Evolutionary conservation across 495 filamentous ascomycete species (phyloP), one percentile per base, ranked within the genome.

Genomic region (Hypoxylon perforatum): DNA sequence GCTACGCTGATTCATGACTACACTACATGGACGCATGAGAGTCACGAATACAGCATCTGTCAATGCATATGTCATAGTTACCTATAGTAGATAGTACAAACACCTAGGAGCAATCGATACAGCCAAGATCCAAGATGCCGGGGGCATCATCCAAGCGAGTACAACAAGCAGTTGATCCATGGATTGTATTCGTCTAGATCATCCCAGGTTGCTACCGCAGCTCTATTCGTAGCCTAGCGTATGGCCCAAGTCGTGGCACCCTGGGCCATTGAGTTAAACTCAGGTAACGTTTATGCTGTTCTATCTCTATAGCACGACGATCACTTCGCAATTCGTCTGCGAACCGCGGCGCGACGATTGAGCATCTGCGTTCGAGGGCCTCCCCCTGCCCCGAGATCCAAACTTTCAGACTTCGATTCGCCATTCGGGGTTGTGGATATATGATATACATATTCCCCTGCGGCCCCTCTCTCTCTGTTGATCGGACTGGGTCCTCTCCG

Each of bases 401-500:
- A 41, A 23, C 15, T 33, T 30, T 11, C 22, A 28, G 22, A 25
- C 21, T 33, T 33, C 9, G 39, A 22, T 22, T 48, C 23, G 23
- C 42, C 49, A n/a, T n/a, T 49, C 3, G 30, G 51, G 22, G 36
- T 57, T 23, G 47, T 48, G 53, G 47, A 17, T 47, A 42, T 30
- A 54, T 54, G 49, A 48, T 65, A 54, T 59, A 59, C 55, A 65
- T 59, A 65, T 59, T 33, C 48, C 55, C 47, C 23, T 28, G 28
- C 21, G 22, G 15, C 39, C 48, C 62, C 41, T 61, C 62, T 47
- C 41, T 61, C 62, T 47, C 48, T 12, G 19, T 46, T 54, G 55
- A 49, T 55, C 45, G 1, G 28, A 52, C 8, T 25, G 11, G 22
- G 33, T 59, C 22, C 39, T 42, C 17, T 41, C 39, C 42, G 47